Percentiles rank a stretch among this genome's conserved stretches.
Conservation (phyloP, 2,329 filamentous ascomycete genomes). For the Gnomoniopsis sp. region DNA sequence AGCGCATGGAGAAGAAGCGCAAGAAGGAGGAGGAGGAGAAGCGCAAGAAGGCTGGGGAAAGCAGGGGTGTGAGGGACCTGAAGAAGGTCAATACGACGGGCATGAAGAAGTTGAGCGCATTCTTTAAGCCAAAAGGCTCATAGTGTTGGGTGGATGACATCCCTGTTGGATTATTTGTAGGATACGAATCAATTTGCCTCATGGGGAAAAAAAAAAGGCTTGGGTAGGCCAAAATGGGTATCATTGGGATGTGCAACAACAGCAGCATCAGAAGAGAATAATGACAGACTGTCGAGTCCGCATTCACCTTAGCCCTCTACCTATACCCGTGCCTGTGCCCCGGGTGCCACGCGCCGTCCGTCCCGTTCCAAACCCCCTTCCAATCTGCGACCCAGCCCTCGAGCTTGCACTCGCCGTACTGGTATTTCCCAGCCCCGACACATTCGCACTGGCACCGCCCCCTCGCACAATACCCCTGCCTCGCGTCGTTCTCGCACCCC, state of each 20-base stretch:
- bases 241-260: slow-evolving; percentile 16
- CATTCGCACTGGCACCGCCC: slow-evolving; percentile 12
- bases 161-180: background rate
- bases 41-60: slow-evolving; percentile 72
- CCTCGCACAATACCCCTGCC: slow-evolving; percentile 12
- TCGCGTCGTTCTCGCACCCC: slow-evolving; percentile 20
- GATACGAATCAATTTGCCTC: slow-evolving; percentile 5
- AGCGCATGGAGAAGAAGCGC: slow-evolving; percentile 73
- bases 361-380: slow-evolving; percentile 38
- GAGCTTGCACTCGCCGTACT: slow-evolving; percentile 29
- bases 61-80: slow-evolving; percentile 72
- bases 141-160: slow-evolving; percentile 28
- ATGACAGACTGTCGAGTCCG: background rate
- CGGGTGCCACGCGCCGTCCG: slow-evolving; percentile 37
- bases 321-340: slow-evolving; percentile 54
- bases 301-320: slow-evolving; percentile 25
- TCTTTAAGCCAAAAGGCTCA: slow-evolving; percentile 59
- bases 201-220: background rate
- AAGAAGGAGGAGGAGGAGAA: slow-evolving; percentile 88
- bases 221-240: slow-evolving; percentile 10
- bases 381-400: slow-evolving; percentile 40
- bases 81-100: slow-evolving; percentile 87
- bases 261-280: slow-evolving; percentile 1
- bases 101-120: slow-evolving; percentile 96
- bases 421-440: slow-evolving; percentile 20